Base-by-base conservation (phyloP, 257 asterid species). In the Nicotiana paniculata region DNA sequence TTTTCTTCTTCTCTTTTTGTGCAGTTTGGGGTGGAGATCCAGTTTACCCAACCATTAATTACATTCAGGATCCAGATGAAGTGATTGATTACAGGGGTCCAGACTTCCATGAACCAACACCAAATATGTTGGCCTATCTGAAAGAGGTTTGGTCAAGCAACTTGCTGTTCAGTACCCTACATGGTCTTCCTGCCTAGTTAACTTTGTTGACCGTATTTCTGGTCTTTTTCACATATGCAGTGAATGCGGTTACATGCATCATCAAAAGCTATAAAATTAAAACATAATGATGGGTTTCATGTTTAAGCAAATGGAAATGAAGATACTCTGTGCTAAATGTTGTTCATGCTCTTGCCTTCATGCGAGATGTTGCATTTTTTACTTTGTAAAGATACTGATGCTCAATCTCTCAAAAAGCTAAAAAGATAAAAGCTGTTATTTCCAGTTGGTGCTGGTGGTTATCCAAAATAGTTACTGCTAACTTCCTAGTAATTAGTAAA, bases 1-100 rank as follows among this genome's bases (percentile, higher is more conserved):
- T 75, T 53, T 57, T 54, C 61, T 82, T 77, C 6, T 69, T 32
- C 58, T 77, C 11, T 72, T 72, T 46, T 72, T 24, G 21, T 88
- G 90, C 93, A 95, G 99, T 95, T 88, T 95, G 99, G 99, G 99
- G 99, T 82, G 99, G 99, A 81, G 99, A 95, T 83, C 99, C 99
- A 26, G 99, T 96, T 83, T 96, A 96, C 86, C 99, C 99, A 30
- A 96, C 99, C 11, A 85, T 96, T 28, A 96, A 96, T 83, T 96
- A 96, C 87, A 94, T 96, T 86, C 99, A 96, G 90, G 99, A 96
- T 84, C 99, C 99, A 69, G 77, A 96, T 79, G 98, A 88, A 86
- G 95, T 94, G 86, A 93, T 94, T 79, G 99, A 96, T 91, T 96
- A 80, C 88, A 89, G 99, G 88, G 98, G 98, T 84, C 93, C 99